Conservation (phyloP, 352 stramenopile species). For the Phytophthora citrophthora region DNA sequence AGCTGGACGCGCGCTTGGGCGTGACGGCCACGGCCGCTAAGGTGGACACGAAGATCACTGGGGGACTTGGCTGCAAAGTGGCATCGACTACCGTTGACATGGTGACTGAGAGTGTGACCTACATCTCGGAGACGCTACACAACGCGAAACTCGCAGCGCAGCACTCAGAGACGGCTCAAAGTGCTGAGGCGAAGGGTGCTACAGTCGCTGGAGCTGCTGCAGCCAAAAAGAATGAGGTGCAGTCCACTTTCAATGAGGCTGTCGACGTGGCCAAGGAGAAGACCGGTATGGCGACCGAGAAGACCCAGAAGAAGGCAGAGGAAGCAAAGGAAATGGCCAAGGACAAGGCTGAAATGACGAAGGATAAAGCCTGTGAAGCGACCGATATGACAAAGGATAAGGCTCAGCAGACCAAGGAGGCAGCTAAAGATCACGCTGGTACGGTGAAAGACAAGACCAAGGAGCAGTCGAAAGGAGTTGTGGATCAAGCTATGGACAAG, state of each 20-base stretch:
- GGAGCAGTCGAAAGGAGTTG: conserved; percentile 16
- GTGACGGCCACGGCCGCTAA: conserved; percentile 60
- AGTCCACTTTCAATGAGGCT: conserved; percentile 35
- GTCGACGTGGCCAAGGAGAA: conserved; percentile 28
- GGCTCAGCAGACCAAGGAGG: conserved; percentile 28
- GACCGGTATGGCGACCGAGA: conserved; percentile 17
- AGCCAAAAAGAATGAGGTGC: conserved; percentile 33
- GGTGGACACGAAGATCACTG: conserved; percentile 71
- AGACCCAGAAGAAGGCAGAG: conserved; percentile 13
- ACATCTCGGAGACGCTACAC: conserved; percentile 67
- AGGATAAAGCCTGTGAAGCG: conserved; percentile 27
- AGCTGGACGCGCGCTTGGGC: conserved; percentile 59
- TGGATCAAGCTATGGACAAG: conserved; percentile 11
- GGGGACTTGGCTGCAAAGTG: conserved; percentile 59
- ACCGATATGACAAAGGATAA: conserved; percentile 19
- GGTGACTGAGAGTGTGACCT: conserved; percentile 66
- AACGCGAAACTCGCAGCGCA: conserved; percentile 62
- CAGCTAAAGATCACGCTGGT: conserved; percentile 18
- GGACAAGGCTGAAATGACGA: conserved; percentile 23
- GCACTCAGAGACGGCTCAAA: conserved; percentile 49
- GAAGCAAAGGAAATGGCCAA: conserved; percentile 16
- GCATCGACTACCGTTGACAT: conserved; percentile 66
- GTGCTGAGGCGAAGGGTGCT: conserved; percentile 43
- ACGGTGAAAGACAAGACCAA: conserved; percentile 24
- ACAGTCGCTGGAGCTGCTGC: conserved; percentile 23